Percentiles rank a stretch among this genome's conserved stretches.
These are phyloP conservation scores for Boeremia exigua DNA, from an alignment of 2,329 filamentous ascomycete genomes.

Conservation along the genomic window DNA sequence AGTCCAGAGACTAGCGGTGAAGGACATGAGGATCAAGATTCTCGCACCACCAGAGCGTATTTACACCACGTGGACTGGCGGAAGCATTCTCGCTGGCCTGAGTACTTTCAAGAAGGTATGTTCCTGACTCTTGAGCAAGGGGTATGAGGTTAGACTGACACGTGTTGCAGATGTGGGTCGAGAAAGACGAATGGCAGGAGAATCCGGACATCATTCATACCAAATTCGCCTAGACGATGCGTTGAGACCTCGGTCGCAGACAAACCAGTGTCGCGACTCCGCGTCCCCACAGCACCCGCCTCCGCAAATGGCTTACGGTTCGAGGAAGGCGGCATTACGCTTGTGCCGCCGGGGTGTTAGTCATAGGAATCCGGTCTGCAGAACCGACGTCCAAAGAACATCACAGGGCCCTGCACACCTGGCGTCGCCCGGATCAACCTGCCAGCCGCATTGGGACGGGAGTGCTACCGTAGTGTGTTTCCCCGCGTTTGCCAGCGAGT, in stretches of 20 bases:
- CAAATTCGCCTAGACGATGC: constrained; percentile 77
- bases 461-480: constrained; percentile 42
- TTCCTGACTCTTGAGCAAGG: constrained; percentile 16
- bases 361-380: constrained; percentile 42
- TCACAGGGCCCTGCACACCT: constrained; percentile 29
- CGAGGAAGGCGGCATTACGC: constrained; percentile 37
- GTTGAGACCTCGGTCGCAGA: constrained; percentile 29
- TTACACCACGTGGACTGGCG: constrained; percentile 99
- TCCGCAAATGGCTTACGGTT: constrained; percentile 33
- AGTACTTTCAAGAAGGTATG: constrained; percentile 97
- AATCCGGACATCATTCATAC: constrained; percentile 99
- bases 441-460: constrained; percentile 35
- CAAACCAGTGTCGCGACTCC: constrained; percentile 19
- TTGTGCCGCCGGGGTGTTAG: constrained; percentile 38
- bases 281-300: constrained; percentile 42
- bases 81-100: constrained; percentile 92
- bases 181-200: constrained; percentile 99
- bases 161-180: constrained; percentile 90
- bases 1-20: constrained; percentile 90
- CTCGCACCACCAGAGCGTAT: constrained; percentile 97
- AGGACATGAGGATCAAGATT: constrained; percentile 99
- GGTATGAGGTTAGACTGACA: constrained; percentile 35
- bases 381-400: constrained; percentile 33
- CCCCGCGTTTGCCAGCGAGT: constrained; percentile 44
- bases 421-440: constrained; percentile 29